Evolutionary conservation across 108 stramenopile genomes (phyloP), one percentile per base, ranked within the genome.

Genomic region (Parietichytrium sp.): DNA sequence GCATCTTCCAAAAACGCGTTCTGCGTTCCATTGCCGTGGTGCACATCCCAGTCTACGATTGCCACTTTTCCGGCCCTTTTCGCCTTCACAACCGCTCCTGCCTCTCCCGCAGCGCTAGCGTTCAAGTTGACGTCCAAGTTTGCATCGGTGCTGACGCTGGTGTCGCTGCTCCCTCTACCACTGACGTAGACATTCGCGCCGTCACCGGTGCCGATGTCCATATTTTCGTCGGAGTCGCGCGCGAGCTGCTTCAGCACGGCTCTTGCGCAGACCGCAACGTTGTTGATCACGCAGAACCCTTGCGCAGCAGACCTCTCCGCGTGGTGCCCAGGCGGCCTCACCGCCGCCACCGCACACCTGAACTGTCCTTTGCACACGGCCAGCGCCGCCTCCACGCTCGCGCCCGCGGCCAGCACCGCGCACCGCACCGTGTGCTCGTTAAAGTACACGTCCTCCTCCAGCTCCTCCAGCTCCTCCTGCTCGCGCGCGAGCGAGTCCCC

Each of bases 21-120:
- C 85, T 93, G 90, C 3, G 96, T 98, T 3, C 98, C 98, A 90
- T 98, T 97, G 27, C 91, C 91, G 61, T 91, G 91, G 79, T 92
- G 91, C 8, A 92, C 90, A 52, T 92, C 91, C 78, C 86, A 91
- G 78, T 92, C 91, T 3, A 92, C 47, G 4, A 92, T 86, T 26
- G 89, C 86, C n/a, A 92, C 87, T 27, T 86, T 52, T 18, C 81
- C 15, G 16, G 82, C 54, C 26, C 78, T 49, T 18, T 47, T 48
- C 25, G 47, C 16, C 49, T 30, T 4, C 3, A 13, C 8, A 3
- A 48, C 78, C 78, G 25, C 78, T 3, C 48, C 78, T 8, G 78
- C 78, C n/a, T n/a, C n/a, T 8, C 48, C 78, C 16, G 49, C 51
- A 4, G 78, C 78, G 23, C n/a, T n/a, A n/a, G n/a, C n/a, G n/a